These are phyloP conservation scores for Tephrocybe sp. DNA, from an alignment of 768 basidiomycete species.

Conservation along the genomic window DNA sequence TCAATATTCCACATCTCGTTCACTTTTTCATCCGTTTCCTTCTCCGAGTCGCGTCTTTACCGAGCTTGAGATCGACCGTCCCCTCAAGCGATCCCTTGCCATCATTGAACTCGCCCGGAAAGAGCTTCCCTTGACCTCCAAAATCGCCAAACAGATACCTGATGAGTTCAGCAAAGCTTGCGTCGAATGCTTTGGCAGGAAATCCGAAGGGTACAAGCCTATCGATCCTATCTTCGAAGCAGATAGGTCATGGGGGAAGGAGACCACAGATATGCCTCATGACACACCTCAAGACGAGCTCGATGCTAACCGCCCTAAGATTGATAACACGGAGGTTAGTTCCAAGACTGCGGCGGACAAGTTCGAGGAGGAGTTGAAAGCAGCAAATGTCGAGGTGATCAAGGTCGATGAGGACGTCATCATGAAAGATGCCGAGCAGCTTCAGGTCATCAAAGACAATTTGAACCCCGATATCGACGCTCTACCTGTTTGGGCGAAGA, in stretches of 20 bases:
- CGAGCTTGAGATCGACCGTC: slow-evolving; percentile 34
- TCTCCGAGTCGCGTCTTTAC: slow-evolving; percentile 38
- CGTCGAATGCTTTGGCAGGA: slow-evolving; percentile 44
- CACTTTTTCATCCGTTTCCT: slow-evolving; percentile 62
- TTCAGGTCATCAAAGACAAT: slow-evolving; percentile 15
- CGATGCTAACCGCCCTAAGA: too few relatives aligned
- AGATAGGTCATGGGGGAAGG: not conserved
- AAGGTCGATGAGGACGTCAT: slow-evolving; percentile 7
- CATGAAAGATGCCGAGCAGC: slow-evolving; percentile 11
- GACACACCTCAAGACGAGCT: too few relatives aligned
- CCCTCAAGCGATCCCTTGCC: slow-evolving; percentile 45
- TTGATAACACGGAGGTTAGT: too few relatives aligned
- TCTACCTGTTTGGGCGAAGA: slow-evolving; percentile 11
- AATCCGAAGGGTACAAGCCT: slow-evolving; percentile 19
- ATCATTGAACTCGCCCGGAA: slow-evolving; percentile 39
- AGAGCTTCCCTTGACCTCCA: slow-evolving; percentile 53
- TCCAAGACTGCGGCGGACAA: slow-evolving; percentile 17
- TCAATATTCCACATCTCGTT: slow-evolving; percentile 24
- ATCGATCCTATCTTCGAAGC: slow-evolving; percentile 15
- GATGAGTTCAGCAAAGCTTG: slow-evolving; percentile 53
- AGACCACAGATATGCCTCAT: too few relatives aligned
- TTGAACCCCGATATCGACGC: slow-evolving; percentile 12
- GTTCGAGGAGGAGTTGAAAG: slow-evolving; percentile 32
- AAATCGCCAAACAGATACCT: slow-evolving; percentile 45
- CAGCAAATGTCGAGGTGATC: slow-evolving; percentile 26